A percentile compares a stretch with the other conserved stretches of the same genome.
phyloP scores from a whole-genome alignment of 2,329 filamentous ascomycete genomes.

The Penicillium janthinellum region DNA sequence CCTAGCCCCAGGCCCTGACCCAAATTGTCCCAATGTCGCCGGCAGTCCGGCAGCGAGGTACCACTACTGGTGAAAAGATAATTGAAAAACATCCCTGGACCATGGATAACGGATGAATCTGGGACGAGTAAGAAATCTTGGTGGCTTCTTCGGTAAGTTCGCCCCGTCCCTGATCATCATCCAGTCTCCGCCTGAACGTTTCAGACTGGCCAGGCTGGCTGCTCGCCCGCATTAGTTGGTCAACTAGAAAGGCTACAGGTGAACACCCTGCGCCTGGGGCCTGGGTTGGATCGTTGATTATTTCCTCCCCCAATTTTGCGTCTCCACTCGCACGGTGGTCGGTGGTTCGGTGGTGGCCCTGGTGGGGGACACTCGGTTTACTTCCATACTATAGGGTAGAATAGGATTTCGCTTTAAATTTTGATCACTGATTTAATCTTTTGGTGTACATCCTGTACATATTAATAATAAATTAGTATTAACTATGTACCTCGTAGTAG shows the following conservation, averaged over 20 bases:
- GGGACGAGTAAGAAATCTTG: constrained; percentile 1
- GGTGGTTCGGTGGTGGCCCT: no score
- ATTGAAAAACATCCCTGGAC: no score
- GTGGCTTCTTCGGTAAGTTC: constrained; percentile 11
- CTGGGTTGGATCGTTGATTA: neutral
- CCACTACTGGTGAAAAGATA: neutral
- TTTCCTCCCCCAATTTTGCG: neutral
- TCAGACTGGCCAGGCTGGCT: constrained; percentile 5
- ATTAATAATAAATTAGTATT: neutral
- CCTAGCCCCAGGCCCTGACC: neutral
- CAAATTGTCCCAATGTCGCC: neutral
- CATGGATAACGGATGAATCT: neutral
- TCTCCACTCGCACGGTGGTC: no score
- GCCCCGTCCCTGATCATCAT: constrained; percentile 21
- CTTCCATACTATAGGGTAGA: neutral
- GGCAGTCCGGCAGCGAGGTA: neutral
- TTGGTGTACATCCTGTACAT: neutral
- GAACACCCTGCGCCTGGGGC: no score
- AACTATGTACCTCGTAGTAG: neutral
- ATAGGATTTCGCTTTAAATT: neutral
- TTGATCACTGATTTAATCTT: neutral
- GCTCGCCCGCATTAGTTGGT: neutral
- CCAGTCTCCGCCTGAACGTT: neutral
- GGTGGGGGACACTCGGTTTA: no score
- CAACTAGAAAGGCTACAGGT: neutral